Evolutionary conservation across 108 stramenopile genomes (phyloP).

Genomic region (Conticribra weissflogii): DNA sequence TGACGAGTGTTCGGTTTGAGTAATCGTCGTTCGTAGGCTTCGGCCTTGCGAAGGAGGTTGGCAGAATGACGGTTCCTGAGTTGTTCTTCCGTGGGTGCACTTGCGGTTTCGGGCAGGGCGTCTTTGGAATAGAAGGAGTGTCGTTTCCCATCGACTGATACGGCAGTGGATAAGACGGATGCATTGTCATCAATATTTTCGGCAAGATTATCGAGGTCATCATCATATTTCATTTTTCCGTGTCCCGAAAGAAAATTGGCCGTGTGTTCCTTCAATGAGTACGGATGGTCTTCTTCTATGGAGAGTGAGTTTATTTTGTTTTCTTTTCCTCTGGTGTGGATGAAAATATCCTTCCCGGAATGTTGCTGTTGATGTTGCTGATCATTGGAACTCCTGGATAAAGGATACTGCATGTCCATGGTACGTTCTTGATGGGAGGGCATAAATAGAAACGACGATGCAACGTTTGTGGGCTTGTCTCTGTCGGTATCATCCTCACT

Average conservation of each 20-base stretch:
- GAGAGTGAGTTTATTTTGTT: not conserved
- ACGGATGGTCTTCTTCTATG: not conserved
- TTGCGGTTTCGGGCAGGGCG: too few relatives aligned
- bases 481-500: too few relatives aligned
- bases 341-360: conserved; percentile 5
- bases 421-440: not conserved
- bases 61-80: conserved; percentile 14
- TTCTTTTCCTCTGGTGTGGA: not conserved
- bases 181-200: conserved; percentile 7
- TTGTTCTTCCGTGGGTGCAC: conserved; percentile 4
- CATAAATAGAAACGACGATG: too few relatives aligned
- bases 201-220: not conserved
- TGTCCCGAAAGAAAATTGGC: conserved; percentile 21
- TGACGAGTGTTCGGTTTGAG: conserved; percentile 67
- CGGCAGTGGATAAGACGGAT: not conserved
- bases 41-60: conserved; percentile 47
- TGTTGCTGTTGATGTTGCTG: not conserved
- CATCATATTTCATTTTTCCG: conserved; percentile 2
- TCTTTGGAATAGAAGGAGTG: conserved; percentile 25
- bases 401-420: not conserved
- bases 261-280: conserved; percentile 30
- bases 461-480: too few relatives aligned
- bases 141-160: not conserved
- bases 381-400: not conserved
- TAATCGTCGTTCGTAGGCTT: conserved; percentile 59